Conservation (phyloP, 768 basidiomycete species). For the Xerocomellus amylosporus region DNA sequence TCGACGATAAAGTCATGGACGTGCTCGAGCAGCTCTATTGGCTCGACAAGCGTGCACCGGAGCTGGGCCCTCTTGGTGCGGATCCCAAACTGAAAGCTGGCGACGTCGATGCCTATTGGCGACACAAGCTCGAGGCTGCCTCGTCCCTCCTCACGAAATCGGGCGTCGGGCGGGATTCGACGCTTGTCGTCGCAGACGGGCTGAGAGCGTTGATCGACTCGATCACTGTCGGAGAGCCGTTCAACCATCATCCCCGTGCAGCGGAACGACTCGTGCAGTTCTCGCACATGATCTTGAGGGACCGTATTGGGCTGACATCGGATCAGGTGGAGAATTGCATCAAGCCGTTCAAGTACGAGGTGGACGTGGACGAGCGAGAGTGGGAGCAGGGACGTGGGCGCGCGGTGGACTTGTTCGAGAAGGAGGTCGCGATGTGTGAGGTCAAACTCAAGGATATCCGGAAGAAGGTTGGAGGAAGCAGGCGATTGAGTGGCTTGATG, state of each 20-base stretch:
- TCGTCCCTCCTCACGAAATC: slow-evolving; percentile 92
- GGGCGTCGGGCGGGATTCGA: slow-evolving; percentile 92
- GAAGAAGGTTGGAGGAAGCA: slow-evolving; percentile 82
- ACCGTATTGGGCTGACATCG: slow-evolving; percentile 89
- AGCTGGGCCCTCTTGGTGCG: slow-evolving; percentile 67
- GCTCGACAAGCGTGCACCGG: slow-evolving; percentile 82
- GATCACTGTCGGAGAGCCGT: slow-evolving; percentile 86
- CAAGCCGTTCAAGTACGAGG: slow-evolving; percentile 98
- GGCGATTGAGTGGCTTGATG: slow-evolving; percentile 74
- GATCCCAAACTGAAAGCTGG: slow-evolving; percentile 69
- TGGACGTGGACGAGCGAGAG: slow-evolving; percentile 89
- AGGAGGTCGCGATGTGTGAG: slow-evolving; percentile 83
- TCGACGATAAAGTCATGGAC: slow-evolving; percentile 96
- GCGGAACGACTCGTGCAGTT: slow-evolving; percentile 90
- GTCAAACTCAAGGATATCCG: slow-evolving; percentile 81
- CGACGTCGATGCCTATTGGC: slow-evolving; percentile 89
- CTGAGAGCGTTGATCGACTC: slow-evolving; percentile 86
- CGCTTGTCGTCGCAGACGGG: slow-evolving; percentile 91
- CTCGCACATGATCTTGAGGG: slow-evolving; percentile 88
- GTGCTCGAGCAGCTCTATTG: slow-evolving; percentile 97
- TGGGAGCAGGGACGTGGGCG: slow-evolving; percentile 84
- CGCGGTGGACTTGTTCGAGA: slow-evolving; percentile 77
- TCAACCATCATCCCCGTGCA: slow-evolving; percentile 84
- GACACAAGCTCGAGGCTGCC: slow-evolving; percentile 94
- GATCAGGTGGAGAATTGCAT: slow-evolving; percentile 99